Evolutionary conservation across 1,284 basidiomycete species (phyloP).

Genomic region (Ustilago hordei): DNA sequence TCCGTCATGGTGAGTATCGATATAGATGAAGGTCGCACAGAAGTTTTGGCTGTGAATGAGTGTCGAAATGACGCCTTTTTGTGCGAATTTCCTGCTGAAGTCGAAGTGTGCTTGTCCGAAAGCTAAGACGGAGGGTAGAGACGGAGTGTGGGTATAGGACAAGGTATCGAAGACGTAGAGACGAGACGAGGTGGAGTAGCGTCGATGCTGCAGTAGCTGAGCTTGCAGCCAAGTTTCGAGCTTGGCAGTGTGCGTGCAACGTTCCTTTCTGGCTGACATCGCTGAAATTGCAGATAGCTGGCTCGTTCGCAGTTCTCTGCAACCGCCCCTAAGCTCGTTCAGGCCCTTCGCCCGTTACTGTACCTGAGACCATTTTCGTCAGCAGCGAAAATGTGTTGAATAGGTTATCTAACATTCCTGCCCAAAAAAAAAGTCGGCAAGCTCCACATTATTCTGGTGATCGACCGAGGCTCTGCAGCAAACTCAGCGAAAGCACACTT

Average conservation of each 20-base stretch:
- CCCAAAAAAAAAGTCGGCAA: neutral
- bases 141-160: conserved; percentile 10
- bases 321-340: conserved; percentile 4
- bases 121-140: neutral
- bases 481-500: neutral
- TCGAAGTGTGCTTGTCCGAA: neutral
- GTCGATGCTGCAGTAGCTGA: neutral
- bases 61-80: neutral
- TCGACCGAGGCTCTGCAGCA: conserved; percentile 27
- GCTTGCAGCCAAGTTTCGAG: conserved; percentile 13
- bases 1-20: conserved; percentile 53
- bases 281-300: neutral
- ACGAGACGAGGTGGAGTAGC: conserved; percentile 7
- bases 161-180: conserved; percentile 8
- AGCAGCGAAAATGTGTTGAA: too few species aligned
- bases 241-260: conserved; percentile 18
- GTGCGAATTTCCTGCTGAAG: neutral
- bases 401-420: too few species aligned
- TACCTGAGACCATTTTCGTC: neutral
- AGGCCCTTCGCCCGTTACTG: neutral
- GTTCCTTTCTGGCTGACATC: conserved; percentile 5
- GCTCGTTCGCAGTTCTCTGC: conserved; percentile 13
- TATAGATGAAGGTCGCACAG: conserved; percentile 8
- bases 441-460: conserved; percentile 38
- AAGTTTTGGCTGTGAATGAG: neutral